Conservation (phyloP, 352 stramenopile species). For the Pythium periplocum region DNA sequence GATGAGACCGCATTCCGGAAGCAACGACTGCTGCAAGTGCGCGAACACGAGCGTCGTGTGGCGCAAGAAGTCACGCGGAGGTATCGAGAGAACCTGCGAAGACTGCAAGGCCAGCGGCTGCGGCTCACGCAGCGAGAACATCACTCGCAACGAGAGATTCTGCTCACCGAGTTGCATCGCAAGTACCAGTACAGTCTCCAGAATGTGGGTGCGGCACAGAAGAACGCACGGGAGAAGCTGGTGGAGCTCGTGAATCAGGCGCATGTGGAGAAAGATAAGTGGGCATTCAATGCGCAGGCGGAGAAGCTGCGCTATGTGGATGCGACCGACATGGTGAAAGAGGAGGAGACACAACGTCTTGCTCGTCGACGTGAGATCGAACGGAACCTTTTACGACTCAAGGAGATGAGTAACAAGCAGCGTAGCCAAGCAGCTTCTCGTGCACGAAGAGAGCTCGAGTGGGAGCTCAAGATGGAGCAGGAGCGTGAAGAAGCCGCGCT, state of each 20-base stretch:
- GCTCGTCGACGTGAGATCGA: slow-evolving; percentile 31
- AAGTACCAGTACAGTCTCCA: slow-evolving; percentile 59
- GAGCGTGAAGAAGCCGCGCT: slow-evolving; percentile 24
- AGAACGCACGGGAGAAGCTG: slow-evolving; percentile 50
- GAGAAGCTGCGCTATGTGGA: slow-evolving; percentile 29
- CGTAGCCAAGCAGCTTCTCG: slow-evolving; percentile 31
- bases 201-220: slow-evolving; percentile 54
- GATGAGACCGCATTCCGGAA: slow-evolving; percentile 50
- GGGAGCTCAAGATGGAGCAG: slow-evolving; percentile 18
- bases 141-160: slow-evolving; percentile 23
- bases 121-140: slow-evolving; percentile 21
- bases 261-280: slow-evolving; percentile 49
- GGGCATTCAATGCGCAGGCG: slow-evolving; percentile 33
- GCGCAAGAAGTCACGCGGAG: slow-evolving; percentile 65
- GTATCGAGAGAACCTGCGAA: slow-evolving; percentile 60
- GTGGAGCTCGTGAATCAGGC: slow-evolving; percentile 46
- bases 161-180: slow-evolving; percentile 39
- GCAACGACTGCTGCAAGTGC: slow-evolving; percentile 48
- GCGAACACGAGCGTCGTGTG: slow-evolving; percentile 48
- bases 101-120: slow-evolving; percentile 36
- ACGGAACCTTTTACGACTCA: slow-evolving; percentile 38
- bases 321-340: slow-evolving; percentile 21
- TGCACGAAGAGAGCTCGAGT: slow-evolving; percentile 31
- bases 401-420: slow-evolving; percentile 34
- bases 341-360: slow-evolving; percentile 20